Evolutionary conservation across 2,329 filamentous ascomycete genomes (phyloP).

Genomic region (Fusarium sublunatum): DNA sequence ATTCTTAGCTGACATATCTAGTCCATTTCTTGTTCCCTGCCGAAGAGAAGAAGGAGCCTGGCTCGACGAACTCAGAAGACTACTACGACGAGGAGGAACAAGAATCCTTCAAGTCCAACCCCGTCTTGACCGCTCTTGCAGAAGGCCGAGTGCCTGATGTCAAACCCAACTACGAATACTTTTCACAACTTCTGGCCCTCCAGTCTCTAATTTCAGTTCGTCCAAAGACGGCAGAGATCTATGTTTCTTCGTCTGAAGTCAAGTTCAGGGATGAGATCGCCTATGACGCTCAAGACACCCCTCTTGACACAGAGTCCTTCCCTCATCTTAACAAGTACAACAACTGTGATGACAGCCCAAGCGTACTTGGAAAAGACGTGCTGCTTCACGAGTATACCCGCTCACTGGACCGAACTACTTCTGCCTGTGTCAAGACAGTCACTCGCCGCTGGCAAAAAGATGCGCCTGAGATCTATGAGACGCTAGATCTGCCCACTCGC

Average conservation of each 20-base stretch:
- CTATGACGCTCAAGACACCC: constrained; percentile 57
- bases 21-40: constrained; percentile 71
- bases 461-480: constrained; percentile 66
- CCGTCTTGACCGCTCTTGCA: constrained; percentile 70
- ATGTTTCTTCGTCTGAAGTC: constrained; percentile 65
- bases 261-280: constrained; percentile 62
- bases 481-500: constrained; percentile 60
- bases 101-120: constrained; percentile 72
- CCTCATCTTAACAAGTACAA: constrained; percentile 67
- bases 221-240: constrained; percentile 70
- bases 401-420: constrained; percentile 65
- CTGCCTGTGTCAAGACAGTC: constrained; percentile 65
- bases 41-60: constrained; percentile 65
- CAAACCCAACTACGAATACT: constrained; percentile 71
- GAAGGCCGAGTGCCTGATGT: constrained; percentile 68
- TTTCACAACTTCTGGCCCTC: constrained; percentile 65
- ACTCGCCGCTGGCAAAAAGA: constrained; percentile 67
- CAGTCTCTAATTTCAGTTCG: constrained; percentile 65
- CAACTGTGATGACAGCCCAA: constrained; percentile 63
- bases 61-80: constrained; percentile 71
- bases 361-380: constrained; percentile 63
- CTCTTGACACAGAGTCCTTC: constrained; percentile 61
- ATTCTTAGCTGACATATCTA: constrained; percentile 44
- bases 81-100: constrained; percentile 57
- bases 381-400: constrained; percentile 70